Base-by-base conservation (phyloP, 768 basidiomycete genomes). In the Boletus sensibilis region DNA sequence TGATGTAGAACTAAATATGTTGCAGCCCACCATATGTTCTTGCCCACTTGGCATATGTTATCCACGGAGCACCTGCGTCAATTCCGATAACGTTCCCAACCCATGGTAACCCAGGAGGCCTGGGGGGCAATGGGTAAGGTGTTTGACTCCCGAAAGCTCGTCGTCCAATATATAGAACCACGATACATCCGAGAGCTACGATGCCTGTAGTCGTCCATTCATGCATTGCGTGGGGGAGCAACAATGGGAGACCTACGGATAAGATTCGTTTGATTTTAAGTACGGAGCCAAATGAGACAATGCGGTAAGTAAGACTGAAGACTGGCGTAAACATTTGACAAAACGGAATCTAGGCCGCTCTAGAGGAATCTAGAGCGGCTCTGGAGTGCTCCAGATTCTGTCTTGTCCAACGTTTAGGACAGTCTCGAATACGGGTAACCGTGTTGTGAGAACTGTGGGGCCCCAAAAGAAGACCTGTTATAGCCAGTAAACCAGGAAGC, bases 21-120 rank as follows among this genome's bases (percentile, higher is more conserved):
- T 31, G 21, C 5, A 7, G 31, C 48, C 48, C 13, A 59, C 59
- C 59, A 9, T 59, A 59, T n/a, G 13, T 50, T 40, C 29, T 50
- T 37, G 52, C 41, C 55, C 50, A 53, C 12, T 51, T 16, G 10
- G 29, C 14, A 12, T 49, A 53, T 21, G 37, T 53, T 13, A 21
- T 18, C 45, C 52, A 49, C 3, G 52, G 35, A 23, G 52, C 27
- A 23, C 10, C 13, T 11, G 27, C 4, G 18, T 49, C 4, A 11
- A 49, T 23, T 39, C 29, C 37, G 9, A 53, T 33, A 13, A 50
- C 37, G 13, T n/a, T 50, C 11, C 54, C 48, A 2, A 50, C 14
- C 54, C 54, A 55, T 21, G 54, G 48, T 31, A 55, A 18, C 7
- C 55, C 42, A 7, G 42, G 35, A 5, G 50, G 55, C 10, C 55